Conservation (phyloP, 768 basidiomycete species). For the Pleurotus eryngii region DNA sequence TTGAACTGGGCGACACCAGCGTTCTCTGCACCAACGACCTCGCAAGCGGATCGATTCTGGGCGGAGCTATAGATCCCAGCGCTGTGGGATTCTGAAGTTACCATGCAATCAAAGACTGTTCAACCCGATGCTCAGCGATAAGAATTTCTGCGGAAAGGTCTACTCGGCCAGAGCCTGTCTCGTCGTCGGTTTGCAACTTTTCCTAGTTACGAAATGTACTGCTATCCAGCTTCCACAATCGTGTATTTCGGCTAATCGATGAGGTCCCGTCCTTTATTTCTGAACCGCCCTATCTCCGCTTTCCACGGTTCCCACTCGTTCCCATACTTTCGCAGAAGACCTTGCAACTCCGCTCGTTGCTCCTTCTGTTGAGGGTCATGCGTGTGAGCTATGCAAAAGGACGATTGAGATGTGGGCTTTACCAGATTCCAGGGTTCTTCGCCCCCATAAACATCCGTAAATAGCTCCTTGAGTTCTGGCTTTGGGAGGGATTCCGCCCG, state of each 20-base stretch:
- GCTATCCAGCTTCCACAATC: too few relatives aligned
- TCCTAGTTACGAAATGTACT: too few relatives aligned
- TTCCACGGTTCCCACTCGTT: constrained; percentile 84
- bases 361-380: constrained; percentile 52
- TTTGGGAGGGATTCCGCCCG: constrained; percentile 69
- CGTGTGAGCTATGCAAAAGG: constrained; percentile 1
- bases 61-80: too few relatives aligned
- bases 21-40: too few relatives aligned
- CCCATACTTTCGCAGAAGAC: constrained; percentile 82
- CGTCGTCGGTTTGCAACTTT: too few relatives aligned
- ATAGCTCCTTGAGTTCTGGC: constrained; percentile 73
- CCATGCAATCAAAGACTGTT: too few relatives aligned
- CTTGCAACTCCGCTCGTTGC: constrained; percentile 74
- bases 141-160: too few relatives aligned
- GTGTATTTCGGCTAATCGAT: constrained; percentile 12
- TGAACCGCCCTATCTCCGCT: constrained; percentile 73
- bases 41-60: too few relatives aligned
- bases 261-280: constrained; percentile 66
- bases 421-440: constrained; percentile 84
- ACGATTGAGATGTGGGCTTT: constrained; percentile 27
- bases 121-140: too few relatives aligned
- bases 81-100: too few relatives aligned
- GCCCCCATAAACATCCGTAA: constrained; percentile 85
- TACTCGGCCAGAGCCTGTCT: too few relatives aligned
- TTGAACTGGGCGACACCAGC: too few relatives aligned